phyloP scores from a whole-genome alignment of 2,329 filamentous ascomycete species.

The Curvularia sp. region DNA sequence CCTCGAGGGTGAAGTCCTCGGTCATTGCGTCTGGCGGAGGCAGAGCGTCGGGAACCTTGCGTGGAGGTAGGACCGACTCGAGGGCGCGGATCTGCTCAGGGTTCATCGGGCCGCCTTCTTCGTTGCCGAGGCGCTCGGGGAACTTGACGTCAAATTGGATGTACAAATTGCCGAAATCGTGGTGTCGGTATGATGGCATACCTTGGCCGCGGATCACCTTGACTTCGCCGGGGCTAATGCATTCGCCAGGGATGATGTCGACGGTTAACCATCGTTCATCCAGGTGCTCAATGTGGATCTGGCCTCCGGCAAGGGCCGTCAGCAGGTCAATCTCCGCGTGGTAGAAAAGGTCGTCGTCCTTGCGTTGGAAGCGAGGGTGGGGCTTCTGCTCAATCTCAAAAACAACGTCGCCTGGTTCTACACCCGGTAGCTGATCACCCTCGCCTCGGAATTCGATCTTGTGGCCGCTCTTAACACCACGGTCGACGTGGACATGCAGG shows the following conservation, averaged over 20 bases:
- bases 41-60: slow-evolving; percentile 63
- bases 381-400: slow-evolving; percentile 99
- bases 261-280: slow-evolving; percentile 97
- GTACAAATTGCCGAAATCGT: slow-evolving; percentile 95
- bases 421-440: slow-evolving; percentile 92
- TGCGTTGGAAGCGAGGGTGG: slow-evolving; percentile 92
- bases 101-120: slow-evolving; percentile 57
- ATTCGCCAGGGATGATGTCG: slow-evolving; percentile 91
- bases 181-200: slow-evolving; percentile 95
- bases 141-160: slow-evolving; percentile 98
- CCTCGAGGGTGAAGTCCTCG: slow-evolving; percentile 86
- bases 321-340: slow-evolving; percentile 94
- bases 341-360: slow-evolving; percentile 95
- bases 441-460: slow-evolving; percentile 98
- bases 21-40: slow-evolving; percentile 88
- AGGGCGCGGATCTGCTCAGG: slow-evolving; percentile 77
- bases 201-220: slow-evolving; percentile 96
- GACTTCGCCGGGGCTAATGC: slow-evolving; percentile 86
- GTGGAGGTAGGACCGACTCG: slow-evolving; percentile 82
- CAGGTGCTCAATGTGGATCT: slow-evolving; percentile 91
- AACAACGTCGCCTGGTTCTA: slow-evolving; percentile 92
- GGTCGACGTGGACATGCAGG: slow-evolving; percentile 96
- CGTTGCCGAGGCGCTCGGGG: slow-evolving; percentile 64
- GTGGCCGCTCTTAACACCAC: slow-evolving; percentile 89
- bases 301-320: slow-evolving; percentile 90